Evolutionary conservation across 495 filamentous ascomycete species (phyloP).

Genomic region (Apodospora peruviana): DNA sequence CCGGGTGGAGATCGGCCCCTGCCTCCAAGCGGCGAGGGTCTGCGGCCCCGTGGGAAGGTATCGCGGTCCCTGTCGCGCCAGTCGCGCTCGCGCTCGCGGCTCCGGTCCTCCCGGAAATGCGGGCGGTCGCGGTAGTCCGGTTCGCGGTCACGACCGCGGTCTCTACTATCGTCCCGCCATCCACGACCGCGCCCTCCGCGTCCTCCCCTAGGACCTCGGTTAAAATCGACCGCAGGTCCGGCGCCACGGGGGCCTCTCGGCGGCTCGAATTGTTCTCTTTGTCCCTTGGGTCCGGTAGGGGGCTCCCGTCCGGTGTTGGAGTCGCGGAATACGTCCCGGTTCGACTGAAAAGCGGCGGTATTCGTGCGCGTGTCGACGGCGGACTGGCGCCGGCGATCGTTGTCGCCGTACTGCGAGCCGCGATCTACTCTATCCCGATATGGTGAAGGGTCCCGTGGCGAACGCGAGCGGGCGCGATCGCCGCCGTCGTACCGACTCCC

Average conservation of each 20-base stretch:
- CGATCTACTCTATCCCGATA: slow-evolving; percentile 42
- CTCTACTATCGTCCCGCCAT: slow-evolving; percentile 56
- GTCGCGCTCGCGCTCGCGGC: slow-evolving; percentile 37
- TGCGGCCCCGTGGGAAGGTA: slow-evolving; percentile 35
- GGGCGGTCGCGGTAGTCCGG: slow-evolving; percentile 46
- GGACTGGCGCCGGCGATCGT: slow-evolving; percentile 42
- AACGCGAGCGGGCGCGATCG: slow-evolving; percentile 47
- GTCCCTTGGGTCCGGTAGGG: slow-evolving; percentile 65
- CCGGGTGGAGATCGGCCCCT: slow-evolving; percentile 32
- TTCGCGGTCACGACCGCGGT: slow-evolving; percentile 55
- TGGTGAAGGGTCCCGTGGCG: slow-evolving; percentile 55
- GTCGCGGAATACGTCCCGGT: slow-evolving; percentile 45
- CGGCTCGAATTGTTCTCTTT: slow-evolving; percentile 62
- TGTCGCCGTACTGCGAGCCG: slow-evolving; percentile 39
- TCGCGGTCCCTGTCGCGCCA: slow-evolving; percentile 36
- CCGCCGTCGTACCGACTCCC: slow-evolving; percentile 42
- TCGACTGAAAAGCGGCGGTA: slow-evolving; percentile 38
- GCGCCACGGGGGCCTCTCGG: slow-evolving; percentile 53
- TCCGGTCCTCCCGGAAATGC: slow-evolving; percentile 44
- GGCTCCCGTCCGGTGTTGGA: slow-evolving; percentile 42
- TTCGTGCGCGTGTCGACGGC: slow-evolving; percentile 46
- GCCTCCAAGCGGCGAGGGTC: slow-evolving; percentile 40
- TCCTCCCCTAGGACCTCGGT: slow-evolving; percentile 33
- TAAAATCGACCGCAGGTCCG: slow-evolving; percentile 43
- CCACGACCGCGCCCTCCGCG: slow-evolving; percentile 32